Base-by-base conservation (phyloP, 768 basidiomycete genomes). In the Crassisporium funariophilum region DNA sequence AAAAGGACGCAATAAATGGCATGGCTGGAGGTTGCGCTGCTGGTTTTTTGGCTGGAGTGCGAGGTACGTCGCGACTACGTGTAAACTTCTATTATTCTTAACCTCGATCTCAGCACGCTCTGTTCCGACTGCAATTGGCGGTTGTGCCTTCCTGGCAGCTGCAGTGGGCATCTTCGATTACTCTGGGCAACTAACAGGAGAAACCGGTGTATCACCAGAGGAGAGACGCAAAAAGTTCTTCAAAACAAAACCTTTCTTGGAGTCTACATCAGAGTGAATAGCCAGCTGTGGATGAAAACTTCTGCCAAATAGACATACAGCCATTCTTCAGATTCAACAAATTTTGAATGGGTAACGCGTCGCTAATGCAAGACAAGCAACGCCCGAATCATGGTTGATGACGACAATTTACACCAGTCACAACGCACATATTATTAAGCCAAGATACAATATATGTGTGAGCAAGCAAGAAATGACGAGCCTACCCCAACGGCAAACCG, bases 21-120 rank as follows among this genome's bases (percentile, higher is more conserved):
- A 86, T 86, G 36, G 82, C 82, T 41, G 94, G 89, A 44, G 94
- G 88, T 46, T 95, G 93, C 70, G 93, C 93, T 38, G 93, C 93
- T 41, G 94, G 94, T 36, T 92, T 95, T 70, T 70, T 95, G 52
- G 91, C 91, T 22, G 94, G 94, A 43, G 68, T 95, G 46, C 79
- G 90, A 74, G 78, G 91, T 92, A 58, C 31, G 79, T 69, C 21
- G 25, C 34, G 12, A 44, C 40, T 13, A 54, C 17, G 35, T 35
- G 35, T 43, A 29, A 20, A 24, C 19, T 22, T 36, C 35, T 23
- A 15, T 24, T 21, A 13, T 44, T 19, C 31, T 41, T 35, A 20
- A 33, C 13, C 9, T 27, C 22, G 57, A 15, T 17, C 44, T 7
- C 54, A 95, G 92, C 82, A 43, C 86, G 88, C 50, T 97, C 93